These are phyloP conservation scores for Piedraia hortae DNA, from an alignment of 2,329 filamentous ascomycete genomes.

Conservation along the genomic window DNA sequence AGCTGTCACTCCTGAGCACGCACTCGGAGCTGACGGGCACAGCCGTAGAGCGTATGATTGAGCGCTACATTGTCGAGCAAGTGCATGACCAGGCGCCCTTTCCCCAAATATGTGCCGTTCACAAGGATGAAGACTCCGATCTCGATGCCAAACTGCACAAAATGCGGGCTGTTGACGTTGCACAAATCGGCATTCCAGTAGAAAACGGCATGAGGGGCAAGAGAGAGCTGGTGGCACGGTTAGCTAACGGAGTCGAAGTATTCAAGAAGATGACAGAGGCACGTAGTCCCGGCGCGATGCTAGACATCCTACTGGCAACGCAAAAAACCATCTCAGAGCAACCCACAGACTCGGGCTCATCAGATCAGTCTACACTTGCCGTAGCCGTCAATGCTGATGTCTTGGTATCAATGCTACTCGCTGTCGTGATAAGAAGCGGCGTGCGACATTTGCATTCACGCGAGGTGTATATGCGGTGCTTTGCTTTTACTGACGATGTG, in stretches of 20 bases:
- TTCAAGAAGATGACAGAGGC: constrained; percentile 64
- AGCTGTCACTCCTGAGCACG: constrained; percentile 68
- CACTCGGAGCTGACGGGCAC: constrained; percentile 85
- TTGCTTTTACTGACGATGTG: constrained; percentile 93
- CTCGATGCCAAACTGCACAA: constrained; percentile 72
- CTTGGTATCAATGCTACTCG: constrained; percentile 65
- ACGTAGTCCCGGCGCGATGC: constrained; percentile 67
- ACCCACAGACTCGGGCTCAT: background rate
- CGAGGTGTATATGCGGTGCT: constrained; percentile 83
- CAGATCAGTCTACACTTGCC: constrained; percentile 25
- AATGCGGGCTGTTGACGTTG: constrained; percentile 83
- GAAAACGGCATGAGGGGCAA: constrained; percentile 55
- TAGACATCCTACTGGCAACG: constrained; percentile 50
- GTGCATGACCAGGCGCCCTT: constrained; percentile 67
- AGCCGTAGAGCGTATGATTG: constrained; percentile 75
- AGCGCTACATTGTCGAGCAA: constrained; percentile 81
- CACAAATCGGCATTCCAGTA: constrained; percentile 71
- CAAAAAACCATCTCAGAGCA: constrained; percentile 50
- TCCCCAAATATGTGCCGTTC: constrained; percentile 49
- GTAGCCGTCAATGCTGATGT: constrained; percentile 66
- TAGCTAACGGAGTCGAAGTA: constrained; percentile 57
- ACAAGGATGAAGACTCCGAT: constrained; percentile 58
- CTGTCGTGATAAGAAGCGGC: constrained; percentile 78
- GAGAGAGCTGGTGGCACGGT: constrained; percentile 47
- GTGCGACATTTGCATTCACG: constrained; percentile 69